Base-by-base conservation (phyloP, 2,329 filamentous ascomycete genomes). In the Colletotrichum sp. region DNA sequence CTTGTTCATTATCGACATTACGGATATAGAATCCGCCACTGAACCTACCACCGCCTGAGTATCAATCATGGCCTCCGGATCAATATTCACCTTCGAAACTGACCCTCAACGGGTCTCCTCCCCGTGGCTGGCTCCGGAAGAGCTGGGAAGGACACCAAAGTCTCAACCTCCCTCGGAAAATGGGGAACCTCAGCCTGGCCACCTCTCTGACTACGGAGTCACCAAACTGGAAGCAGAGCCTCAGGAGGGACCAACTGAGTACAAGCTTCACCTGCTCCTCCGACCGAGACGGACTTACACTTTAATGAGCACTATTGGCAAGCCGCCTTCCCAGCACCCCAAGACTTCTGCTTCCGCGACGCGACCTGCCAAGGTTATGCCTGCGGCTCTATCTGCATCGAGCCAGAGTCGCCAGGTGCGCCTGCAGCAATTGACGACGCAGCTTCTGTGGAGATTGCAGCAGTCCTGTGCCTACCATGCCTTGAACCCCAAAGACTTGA, bases 391-490 rank as follows among this genome's bases (percentile, higher is more conserved):
- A 25, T 81, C 82, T 25, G 78, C 90, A 11, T 92, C 92, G 2
- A 92, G 86, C 62, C 93, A 96, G 80, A 93, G 93, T 32, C 93
- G 95, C 29, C 95, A 98, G 83, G 92, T 96, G 79, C 92, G 97
- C 62, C 89, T 99, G 19, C 94, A 98, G 82, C 95, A 98, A 81
- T 87, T 99, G 77, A 99, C 96, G 0, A 99, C 97, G 1, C 97
- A 99, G 84, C 89, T 99, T 29, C 87, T 99, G 8, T 99, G 97
- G 97, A 91, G 97, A 65, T 85, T 99, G 73, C 96, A 99, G 82
- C 97, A 99, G 83, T 98, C 96, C 2, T 98, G 95, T 11, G 95
- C 96, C 1, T 95, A 98, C 83, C 96, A 98, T 85, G 92, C 95
- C 3, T 95, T 95, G 9, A 94, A 94, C 29, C 93, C 93, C 6